phyloP scores from a whole-genome alignment of 2,329 filamentous ascomycete species.

The Penicillium sp. region DNA sequence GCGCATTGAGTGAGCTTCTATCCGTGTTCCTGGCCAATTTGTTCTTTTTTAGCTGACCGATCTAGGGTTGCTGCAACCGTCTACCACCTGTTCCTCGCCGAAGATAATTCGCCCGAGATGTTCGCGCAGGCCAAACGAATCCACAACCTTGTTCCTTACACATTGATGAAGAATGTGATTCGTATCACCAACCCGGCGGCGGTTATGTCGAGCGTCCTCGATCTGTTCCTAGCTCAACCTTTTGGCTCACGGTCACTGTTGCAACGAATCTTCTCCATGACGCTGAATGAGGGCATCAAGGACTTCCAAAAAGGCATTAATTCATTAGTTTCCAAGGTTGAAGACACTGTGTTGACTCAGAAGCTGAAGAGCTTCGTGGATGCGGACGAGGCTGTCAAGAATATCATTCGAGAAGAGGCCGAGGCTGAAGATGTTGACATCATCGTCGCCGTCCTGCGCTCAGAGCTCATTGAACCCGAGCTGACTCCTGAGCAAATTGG shows the following conservation, averaged over 20 bases:
- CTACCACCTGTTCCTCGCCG: slow-evolving; percentile 94
- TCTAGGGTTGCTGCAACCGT: slow-evolving; percentile 81
- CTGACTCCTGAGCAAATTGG: slow-evolving; percentile 75
- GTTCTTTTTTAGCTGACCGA: slow-evolving; percentile 13
- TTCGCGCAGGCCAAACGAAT: slow-evolving; percentile 94
- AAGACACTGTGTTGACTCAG: slow-evolving; percentile 73
- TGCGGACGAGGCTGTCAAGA: slow-evolving; percentile 73
- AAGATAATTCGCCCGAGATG: slow-evolving; percentile 95
- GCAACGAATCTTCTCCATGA: slow-evolving; percentile 91
- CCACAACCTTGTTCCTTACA: slow-evolving; percentile 92
- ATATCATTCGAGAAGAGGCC: slow-evolving; percentile 72
- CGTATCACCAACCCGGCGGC: slow-evolving; percentile 93
- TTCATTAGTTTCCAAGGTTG: slow-evolving; percentile 72
- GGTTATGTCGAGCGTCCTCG: slow-evolving; percentile 93
- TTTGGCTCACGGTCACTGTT: slow-evolving; percentile 87
- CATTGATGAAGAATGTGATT: slow-evolving; percentile 93
- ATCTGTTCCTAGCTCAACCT: slow-evolving; percentile 93
- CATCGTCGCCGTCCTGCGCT: slow-evolving; percentile 80
- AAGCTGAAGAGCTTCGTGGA: slow-evolving; percentile 82
- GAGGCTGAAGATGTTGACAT: slow-evolving; percentile 75
- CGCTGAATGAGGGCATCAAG: slow-evolving; percentile 85
- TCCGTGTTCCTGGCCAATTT: background rate
- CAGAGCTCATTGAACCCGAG: slow-evolving; percentile 72
- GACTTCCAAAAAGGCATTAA: slow-evolving; percentile 87
- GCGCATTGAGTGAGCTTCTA: slow-evolving; percentile 70